Conservation (phyloP, 768 basidiomycete species). For the Suillus lakei region DNA sequence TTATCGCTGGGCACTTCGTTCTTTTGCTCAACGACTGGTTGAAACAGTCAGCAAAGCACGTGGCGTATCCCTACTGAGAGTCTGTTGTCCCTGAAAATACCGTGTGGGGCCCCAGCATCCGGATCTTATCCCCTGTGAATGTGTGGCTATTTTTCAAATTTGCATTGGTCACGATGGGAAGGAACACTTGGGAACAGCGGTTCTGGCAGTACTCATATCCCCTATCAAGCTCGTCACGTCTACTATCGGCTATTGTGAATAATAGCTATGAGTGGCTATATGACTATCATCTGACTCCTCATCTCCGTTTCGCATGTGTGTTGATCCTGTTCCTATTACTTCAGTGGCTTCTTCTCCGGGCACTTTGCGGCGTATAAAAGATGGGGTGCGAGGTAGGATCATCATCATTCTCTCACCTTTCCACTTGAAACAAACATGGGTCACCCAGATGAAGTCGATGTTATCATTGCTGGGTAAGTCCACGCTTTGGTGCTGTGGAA, state of each 20-base stretch:
- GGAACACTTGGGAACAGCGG: too few species aligned
- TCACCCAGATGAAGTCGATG: conserved; percentile 74
- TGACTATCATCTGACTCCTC: conserved; percentile 21
- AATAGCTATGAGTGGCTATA: not conserved
- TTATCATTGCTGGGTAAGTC: conserved; percentile 65
- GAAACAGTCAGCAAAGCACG: not conserved
- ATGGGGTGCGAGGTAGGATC: not conserved
- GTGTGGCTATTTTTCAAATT: not conserved
- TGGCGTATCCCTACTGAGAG: not conserved
- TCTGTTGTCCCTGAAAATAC: not conserved
- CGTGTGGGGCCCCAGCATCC: not conserved
- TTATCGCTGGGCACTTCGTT: not conserved
- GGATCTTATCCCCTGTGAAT: not conserved
- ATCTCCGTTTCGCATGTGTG: not conserved
- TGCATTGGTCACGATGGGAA: not conserved
- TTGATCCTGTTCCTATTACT: conserved; percentile 1
- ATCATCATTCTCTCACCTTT: not conserved
- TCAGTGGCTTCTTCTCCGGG: conserved; percentile 11
- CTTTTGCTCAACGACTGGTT: not conserved
- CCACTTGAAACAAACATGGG: conserved; percentile 33
- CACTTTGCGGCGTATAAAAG: conserved; percentile 20
- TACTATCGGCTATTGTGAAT: not conserved
- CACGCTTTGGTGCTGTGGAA: not conserved
- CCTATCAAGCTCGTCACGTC: not conserved
- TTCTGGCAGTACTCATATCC: not conserved